Evolutionary conservation across 1,284 basidiomycete species (phyloP).

Genomic region (Tilletiopsis washingtonensis): DNA sequence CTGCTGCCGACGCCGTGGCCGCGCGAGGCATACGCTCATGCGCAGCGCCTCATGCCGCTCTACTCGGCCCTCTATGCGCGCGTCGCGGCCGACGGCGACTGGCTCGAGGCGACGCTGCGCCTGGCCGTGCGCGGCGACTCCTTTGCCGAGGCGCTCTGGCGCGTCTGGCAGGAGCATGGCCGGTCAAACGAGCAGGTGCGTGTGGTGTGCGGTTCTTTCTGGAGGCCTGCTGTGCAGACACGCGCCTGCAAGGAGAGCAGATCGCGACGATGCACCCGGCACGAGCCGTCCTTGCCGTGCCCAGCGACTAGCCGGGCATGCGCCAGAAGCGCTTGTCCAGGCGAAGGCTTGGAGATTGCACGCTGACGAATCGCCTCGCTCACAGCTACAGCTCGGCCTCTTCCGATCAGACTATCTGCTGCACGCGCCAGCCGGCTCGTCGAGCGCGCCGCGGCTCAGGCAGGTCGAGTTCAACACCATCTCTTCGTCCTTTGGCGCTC

Average conservation of each 20-base stretch:
- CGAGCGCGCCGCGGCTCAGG: slow-evolving; percentile 57
- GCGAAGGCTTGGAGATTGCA: too few relatives aligned
- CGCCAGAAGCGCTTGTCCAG: too few relatives aligned
- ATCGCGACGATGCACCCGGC: too few relatives aligned
- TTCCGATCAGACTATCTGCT: slow-evolving; percentile 93
- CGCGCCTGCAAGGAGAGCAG: too few relatives aligned
- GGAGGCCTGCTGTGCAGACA: too few relatives aligned
- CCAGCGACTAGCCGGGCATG: too few relatives aligned
- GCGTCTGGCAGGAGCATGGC: slow-evolving; percentile 2
- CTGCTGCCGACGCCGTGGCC: slow-evolving; percentile 2
- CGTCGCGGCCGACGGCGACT: neutral
- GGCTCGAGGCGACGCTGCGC: neutral
- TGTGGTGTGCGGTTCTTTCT: neutral
- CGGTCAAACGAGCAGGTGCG: too few relatives aligned
- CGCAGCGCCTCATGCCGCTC: neutral
- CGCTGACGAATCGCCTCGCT: neutral
- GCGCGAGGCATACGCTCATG: neutral
- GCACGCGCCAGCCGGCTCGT: slow-evolving; percentile 52
- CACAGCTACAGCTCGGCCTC: slow-evolving; percentile 68
- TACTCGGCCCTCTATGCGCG: slow-evolving; percentile 2
- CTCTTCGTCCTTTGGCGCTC: slow-evolving; percentile 76
- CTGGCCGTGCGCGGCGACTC: neutral
- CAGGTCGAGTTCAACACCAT: slow-evolving; percentile 99
- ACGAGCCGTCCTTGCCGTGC: too few relatives aligned
- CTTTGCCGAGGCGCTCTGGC: slow-evolving; percentile 2